A percentile compares a stretch with the other conserved stretches of the same genome.
Evolutionary conservation across 2,329 filamentous ascomycete genomes (phyloP).

Genomic region (Cercospora sp.): DNA sequence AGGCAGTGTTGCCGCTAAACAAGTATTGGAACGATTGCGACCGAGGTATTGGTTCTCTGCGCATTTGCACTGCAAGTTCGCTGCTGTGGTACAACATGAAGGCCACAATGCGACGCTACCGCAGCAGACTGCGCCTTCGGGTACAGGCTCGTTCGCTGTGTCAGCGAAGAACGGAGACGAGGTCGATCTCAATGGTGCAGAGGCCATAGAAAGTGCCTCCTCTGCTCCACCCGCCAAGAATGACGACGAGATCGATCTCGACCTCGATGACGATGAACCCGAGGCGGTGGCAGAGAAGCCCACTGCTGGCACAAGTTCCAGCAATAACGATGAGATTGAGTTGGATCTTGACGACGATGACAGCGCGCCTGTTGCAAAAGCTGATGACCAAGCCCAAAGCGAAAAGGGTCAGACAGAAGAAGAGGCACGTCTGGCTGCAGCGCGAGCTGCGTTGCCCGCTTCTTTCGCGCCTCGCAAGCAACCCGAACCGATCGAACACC

Average conservation of each 20-base stretch:
- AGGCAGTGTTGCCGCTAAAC: constrained; percentile 76
- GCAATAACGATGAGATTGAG: constrained; percentile 48
- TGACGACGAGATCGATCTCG: constrained; percentile 65
- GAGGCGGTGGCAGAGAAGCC: constrained; percentile 25
- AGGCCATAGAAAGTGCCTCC: constrained; percentile 14
- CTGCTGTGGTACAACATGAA: constrained; percentile 60
- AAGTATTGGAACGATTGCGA: constrained; percentile 76
- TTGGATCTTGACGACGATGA: constrained; percentile 38
- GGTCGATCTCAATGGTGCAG: constrained; percentile 47
- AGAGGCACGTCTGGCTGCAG: constrained; percentile 21
- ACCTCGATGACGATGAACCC: constrained; percentile 41
- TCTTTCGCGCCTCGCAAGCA: constrained; percentile 57
- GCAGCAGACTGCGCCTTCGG: background rate
- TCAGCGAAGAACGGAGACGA: constrained; percentile 30
- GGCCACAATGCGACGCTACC: background rate
- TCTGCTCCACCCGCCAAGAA: constrained; percentile 45
- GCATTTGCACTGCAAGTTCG: constrained; percentile 86
- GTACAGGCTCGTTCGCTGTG: constrained; percentile 4
- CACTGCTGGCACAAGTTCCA: constrained; percentile 12
- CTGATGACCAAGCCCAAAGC: background rate
- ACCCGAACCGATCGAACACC: constrained; percentile 61
- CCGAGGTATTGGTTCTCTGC: constrained; percentile 87
- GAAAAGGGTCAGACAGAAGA: constrained; percentile 5
- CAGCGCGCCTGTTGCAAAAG: constrained; percentile 16
- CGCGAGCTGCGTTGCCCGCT: constrained; percentile 70